A percentile compares a stretch with the other conserved stretches of the same genome.
Conservation (phyloP, 1,139 yeast species). For the Citeromyces hawaiiensis region DNA sequence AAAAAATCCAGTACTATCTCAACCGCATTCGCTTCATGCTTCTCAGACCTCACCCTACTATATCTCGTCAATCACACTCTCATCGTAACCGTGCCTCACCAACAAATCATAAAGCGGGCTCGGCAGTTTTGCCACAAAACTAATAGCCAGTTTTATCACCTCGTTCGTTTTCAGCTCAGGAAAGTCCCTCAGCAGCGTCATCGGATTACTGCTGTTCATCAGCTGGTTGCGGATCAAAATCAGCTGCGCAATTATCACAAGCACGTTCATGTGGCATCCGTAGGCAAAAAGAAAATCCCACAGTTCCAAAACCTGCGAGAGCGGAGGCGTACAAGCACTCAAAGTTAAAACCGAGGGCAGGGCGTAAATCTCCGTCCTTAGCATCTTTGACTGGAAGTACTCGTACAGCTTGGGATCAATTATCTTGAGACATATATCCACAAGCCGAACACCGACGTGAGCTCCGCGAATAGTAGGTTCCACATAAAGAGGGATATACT, state of each 20-base stretch:
- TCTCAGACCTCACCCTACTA: too few species aligned
- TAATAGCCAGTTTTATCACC: conserved; percentile 65
- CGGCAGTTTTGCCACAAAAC: conserved; percentile 72
- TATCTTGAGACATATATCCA: conserved; percentile 56
- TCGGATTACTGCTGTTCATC: conserved; percentile 50
- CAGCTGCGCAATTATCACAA: conserved; percentile 77
- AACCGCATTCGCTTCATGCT: too few species aligned
- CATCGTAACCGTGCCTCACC: conserved; percentile 61
- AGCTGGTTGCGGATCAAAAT: conserved; percentile 53
- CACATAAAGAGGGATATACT: conserved; percentile 66
- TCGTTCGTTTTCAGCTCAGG: conserved; percentile 66
- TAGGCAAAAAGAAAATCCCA: conserved; percentile 93
- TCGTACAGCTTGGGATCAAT: conserved; percentile 64
- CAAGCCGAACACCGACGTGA: conserved; percentile 57
- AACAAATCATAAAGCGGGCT: conserved; percentile 52
- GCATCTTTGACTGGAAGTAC: conserved; percentile 45
- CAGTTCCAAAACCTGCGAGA: conserved; percentile 56
- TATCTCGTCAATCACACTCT: conserved; percentile 19
- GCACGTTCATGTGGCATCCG: conserved; percentile 79
- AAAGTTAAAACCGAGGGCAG: conserved; percentile 80
- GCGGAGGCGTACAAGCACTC: conserved; percentile 84
- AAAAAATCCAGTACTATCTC: conserved; percentile 3
- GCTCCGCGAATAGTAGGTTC: conserved; percentile 75
- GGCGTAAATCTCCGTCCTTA: conserved; percentile 78
- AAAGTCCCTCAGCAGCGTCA: conserved; percentile 59